These are phyloP conservation scores for Anacardium occidentale DNA, from an alignment of 345 rosid genomes.

Conservation along the genomic window DNA sequence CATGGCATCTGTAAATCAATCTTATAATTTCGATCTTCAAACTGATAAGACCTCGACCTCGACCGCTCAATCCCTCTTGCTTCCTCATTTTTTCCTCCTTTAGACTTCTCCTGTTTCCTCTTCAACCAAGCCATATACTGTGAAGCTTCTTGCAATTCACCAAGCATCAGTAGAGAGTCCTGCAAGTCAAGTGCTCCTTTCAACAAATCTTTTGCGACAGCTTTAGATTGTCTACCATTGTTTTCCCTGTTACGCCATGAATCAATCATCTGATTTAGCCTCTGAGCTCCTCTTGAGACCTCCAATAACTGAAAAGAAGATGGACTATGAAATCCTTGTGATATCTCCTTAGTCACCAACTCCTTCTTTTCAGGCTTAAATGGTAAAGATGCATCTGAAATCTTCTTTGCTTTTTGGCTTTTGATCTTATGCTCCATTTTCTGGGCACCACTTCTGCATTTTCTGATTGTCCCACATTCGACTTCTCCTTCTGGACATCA, in stretches of 20 bases:
- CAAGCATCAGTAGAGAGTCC: constrained; percentile 74
- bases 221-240: constrained; percentile 46
- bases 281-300: constrained; percentile 78
- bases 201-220: constrained; percentile 64
- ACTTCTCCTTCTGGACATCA: constrained; percentile 83
- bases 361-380: constrained; percentile 30
- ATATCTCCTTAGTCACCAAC: constrained; percentile 21
- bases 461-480: constrained; percentile 72
- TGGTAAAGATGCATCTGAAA: constrained; percentile 21
- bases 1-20: constrained; percentile 29
- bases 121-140: constrained; percentile 47
- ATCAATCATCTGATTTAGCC: constrained; percentile 64
- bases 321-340: constrained; percentile 26
- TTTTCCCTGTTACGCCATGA: constrained; percentile 56
- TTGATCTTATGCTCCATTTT: constrained; percentile 44
- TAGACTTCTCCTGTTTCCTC: constrained; percentile 39
- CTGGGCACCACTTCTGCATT: constrained; percentile 40
- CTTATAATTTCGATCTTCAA: constrained; percentile 29
- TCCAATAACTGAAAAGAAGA: constrained; percentile 68
- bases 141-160: constrained; percentile 72
- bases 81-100: constrained; percentile 31
- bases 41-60: constrained; percentile 36
- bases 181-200: constrained; percentile 88
- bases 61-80: constrained; percentile 35
- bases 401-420: constrained; percentile 26